Evolutionary conservation across 805 yeast genomes (phyloP).

Genomic region (Myxozyma kluyveri): DNA sequence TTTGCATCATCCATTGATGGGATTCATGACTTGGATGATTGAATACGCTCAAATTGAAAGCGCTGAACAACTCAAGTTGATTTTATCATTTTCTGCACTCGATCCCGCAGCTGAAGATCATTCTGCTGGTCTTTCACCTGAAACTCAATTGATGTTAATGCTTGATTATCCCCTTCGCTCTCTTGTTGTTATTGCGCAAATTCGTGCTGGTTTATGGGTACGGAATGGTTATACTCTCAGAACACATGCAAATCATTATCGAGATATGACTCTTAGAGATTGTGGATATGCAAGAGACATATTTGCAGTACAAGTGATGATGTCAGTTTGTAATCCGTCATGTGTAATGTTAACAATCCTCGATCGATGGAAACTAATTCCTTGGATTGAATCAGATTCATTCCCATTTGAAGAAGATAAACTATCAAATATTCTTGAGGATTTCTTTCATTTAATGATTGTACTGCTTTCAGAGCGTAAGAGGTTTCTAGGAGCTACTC

Average conservation of each 20-base stretch:
- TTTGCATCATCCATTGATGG: slow-evolving; percentile 76
- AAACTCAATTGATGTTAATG: slow-evolving; percentile 37
- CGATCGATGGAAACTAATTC: slow-evolving; percentile 64
- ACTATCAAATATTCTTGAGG: slow-evolving; percentile 70
- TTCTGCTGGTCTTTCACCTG: slow-evolving; percentile 14
- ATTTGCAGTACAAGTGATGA: slow-evolving; percentile 60
- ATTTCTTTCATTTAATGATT: slow-evolving; percentile 66
- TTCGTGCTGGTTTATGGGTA: slow-evolving; percentile 89
- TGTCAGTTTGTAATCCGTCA: slow-evolving; percentile 57
- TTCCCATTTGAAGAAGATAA: slow-evolving; percentile 41
- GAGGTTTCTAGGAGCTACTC: slow-evolving; percentile 51
- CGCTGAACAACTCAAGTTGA: slow-evolving; percentile 14
- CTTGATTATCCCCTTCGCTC: slow-evolving; percentile 78
- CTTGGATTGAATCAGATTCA: slow-evolving; percentile 53
- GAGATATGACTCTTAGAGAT: slow-evolving; percentile 75
- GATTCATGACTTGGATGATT: slow-evolving; percentile 67
- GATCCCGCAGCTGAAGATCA: slow-evolving; percentile 25
- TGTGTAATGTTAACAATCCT: slow-evolving; percentile 56
- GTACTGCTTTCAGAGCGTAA: slow-evolving; percentile 66
- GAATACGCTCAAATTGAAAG: slow-evolving; percentile 45
- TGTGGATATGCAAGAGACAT: slow-evolving; percentile 78
- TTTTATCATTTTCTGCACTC: slow-evolving; percentile 17
- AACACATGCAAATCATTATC: slow-evolving; percentile 75
- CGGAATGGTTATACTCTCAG: slow-evolving; percentile 83
- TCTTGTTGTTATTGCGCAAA: slow-evolving; percentile 74